Base-by-base conservation (phyloP, 805 yeast species). In the Suhomyces sp. region DNA sequence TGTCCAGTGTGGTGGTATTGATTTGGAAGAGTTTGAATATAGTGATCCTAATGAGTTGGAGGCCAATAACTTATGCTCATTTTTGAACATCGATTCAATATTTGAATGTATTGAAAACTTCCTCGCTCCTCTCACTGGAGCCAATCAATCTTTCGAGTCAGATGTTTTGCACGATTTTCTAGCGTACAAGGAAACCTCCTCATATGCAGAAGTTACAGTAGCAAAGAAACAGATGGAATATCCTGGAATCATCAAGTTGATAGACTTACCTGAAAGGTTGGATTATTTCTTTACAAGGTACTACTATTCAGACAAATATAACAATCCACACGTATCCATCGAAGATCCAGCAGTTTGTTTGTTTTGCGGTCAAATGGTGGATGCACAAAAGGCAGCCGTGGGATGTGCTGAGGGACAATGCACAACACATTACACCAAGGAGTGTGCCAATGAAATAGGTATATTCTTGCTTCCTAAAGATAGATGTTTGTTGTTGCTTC, bases 321-420 rank as follows among this genome's bases (percentile, higher is more conserved):
- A 69, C 43, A 71, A 72, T 46, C 78, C 77, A 20, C 69, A 64
- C 59, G 59, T 60, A 52, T 51, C 58, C 1, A 76, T 73, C 27
- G 77, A 76, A 45, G 96, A 92, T 57, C 94, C 96, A 0, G 97
- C 96, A 0, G 73, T 93, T 8, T 93, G 99, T 62, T 69, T 93
- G 50, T 86, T 85, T 55, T 94, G 99, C 69, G 94, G 91, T 1
- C 69, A 72, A 9, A 75, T 84, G 6, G 76, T 89, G 20, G 84
- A 84, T 55, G 69, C 84, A n/a, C 97, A 92, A 60, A 82, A 72
- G 54, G 66, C 73, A 40, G 79, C 83, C 15, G 75, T 79, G 47
- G 85, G 84, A 0, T 78, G 76, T 43, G 66, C 68, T 3, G 67
- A 72, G 17, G 98, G 98, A 0, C 89, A 90, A 56, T 93, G 98